These are phyloP conservation scores for Pyronema omphalodes DNA, from an alignment of 495 filamentous ascomycete genomes.

Conservation along the genomic window DNA sequence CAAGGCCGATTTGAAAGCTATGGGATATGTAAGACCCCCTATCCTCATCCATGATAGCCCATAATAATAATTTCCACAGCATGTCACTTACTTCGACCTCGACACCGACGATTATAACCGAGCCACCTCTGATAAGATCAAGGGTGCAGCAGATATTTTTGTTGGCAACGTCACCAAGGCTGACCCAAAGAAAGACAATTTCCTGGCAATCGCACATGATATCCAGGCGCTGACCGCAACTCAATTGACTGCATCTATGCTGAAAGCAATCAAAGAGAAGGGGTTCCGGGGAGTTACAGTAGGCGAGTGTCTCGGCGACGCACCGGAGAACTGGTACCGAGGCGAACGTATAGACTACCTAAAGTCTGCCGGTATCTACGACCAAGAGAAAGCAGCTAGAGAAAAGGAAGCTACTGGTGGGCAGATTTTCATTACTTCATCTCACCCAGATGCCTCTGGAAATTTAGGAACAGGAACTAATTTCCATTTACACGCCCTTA, in stretches of 20 bases:
- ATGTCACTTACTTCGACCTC: constrained; percentile 44
- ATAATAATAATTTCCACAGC: constrained; percentile 9
- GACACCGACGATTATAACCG: constrained; percentile 51
- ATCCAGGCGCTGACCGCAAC: constrained; percentile 48
- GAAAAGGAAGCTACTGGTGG: neutral
- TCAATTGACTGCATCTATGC: constrained; percentile 47
- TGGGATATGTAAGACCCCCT: constrained; percentile 32
- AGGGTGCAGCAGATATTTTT: constrained; percentile 41
- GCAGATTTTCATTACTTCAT: too few species aligned
- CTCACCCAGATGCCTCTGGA: too few species aligned
- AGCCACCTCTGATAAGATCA: constrained; percentile 34
- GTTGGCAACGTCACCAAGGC: constrained; percentile 11
- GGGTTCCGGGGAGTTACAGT: constrained; percentile 53
- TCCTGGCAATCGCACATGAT: constrained; percentile 38
- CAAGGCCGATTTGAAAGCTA: constrained; percentile 30
- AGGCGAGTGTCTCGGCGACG: constrained; percentile 56
- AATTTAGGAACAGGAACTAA: too few species aligned
- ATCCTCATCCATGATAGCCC: too few species aligned
- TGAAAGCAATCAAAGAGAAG: constrained; percentile 32
- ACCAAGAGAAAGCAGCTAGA: constrained; percentile 21
- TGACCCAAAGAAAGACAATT: constrained; percentile 16
- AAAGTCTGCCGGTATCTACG: neutral
- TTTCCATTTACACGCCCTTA: too few species aligned
- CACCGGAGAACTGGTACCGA: constrained; percentile 53
- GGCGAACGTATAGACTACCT: neutral